phyloP scores from a whole-genome alignment of 2,329 filamentous ascomycete species.

The Aspergillus caelatus region DNA sequence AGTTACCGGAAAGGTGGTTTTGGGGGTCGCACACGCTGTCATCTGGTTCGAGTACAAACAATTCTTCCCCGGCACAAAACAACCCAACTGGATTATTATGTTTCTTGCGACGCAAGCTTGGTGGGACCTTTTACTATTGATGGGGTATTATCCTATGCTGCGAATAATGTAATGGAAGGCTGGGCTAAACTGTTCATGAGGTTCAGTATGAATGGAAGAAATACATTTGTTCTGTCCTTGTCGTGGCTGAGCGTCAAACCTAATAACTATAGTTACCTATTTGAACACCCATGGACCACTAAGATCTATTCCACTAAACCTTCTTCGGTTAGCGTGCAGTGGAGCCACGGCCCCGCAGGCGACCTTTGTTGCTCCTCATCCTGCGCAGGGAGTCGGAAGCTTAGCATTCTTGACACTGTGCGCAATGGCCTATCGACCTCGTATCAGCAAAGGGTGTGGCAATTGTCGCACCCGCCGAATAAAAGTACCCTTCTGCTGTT shows the following conservation, averaged over 20 bases:
- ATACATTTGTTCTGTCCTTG: not conserved
- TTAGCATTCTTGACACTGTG: not conserved
- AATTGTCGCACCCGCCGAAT: not conserved
- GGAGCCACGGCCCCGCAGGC: not conserved
- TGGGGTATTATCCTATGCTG: not conserved
- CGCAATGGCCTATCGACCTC: not conserved
- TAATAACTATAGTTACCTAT: too few relatives aligned
- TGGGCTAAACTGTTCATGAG: not conserved
- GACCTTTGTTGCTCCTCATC: not conserved
- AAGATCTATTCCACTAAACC: too few relatives aligned
- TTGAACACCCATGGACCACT: not conserved
- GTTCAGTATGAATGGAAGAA: not conserved
- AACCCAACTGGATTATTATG: slow-evolving; percentile 6
- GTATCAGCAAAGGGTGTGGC: not conserved
- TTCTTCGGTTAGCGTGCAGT: too few relatives aligned
- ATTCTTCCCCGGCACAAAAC: not conserved
- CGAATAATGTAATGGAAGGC: not conserved
- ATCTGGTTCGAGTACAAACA: not conserved
- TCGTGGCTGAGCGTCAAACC: too few relatives aligned
- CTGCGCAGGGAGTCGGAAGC: not conserved
- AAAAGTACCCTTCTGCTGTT: not conserved
- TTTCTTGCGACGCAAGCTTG: slow-evolving; percentile 4
- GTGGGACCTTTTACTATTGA: slow-evolving; percentile 6
- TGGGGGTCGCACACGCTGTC: not conserved
- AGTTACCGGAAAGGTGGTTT: not conserved